phyloP scores from a whole-genome alignment of 225 moss, liverwort and hornwort species.

The Physcomitrium patens region DNA sequence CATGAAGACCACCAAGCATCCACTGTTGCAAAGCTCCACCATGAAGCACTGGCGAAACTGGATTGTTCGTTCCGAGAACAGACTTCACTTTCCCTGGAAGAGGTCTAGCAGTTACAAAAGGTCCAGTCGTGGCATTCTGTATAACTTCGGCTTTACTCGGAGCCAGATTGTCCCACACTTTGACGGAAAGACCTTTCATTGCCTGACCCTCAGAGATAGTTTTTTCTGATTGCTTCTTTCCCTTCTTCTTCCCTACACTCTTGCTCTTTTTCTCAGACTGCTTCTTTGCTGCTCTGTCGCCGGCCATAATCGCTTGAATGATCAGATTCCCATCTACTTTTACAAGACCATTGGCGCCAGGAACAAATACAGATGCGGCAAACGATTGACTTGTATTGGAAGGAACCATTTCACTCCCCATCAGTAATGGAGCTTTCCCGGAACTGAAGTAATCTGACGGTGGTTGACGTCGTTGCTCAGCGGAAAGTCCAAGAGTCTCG shows the following conservation, averaged over 20 bases:
- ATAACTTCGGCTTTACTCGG: constrained; percentile 15
- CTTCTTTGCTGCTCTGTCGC: constrained; percentile 56
- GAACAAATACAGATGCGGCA: constrained; percentile 56
- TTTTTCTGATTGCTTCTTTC: constrained; percentile 26
- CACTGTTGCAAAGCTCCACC: constrained; percentile 51
- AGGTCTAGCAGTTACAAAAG: constrained; percentile 40
- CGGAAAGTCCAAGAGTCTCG: constrained; percentile 29
- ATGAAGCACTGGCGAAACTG: constrained; percentile 38
- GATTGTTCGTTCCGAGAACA: constrained; percentile 43
- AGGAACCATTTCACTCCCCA: constrained; percentile 38
- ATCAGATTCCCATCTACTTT: constrained; percentile 75
- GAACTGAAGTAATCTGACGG: constrained; percentile 39
- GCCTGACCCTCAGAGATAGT: constrained; percentile 32
- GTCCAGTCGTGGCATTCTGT: constrained; percentile 32
- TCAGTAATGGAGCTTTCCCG: constrained; percentile 14
- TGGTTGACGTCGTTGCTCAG: background rate
- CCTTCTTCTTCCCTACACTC: constrained; percentile 32
- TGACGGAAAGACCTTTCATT: constrained; percentile 34
- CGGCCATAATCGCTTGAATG: constrained; percentile 60
- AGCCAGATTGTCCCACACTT: constrained; percentile 35
- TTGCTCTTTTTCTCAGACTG: constrained; percentile 35
- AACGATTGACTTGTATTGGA: constrained; percentile 60
- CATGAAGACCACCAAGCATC: constrained; percentile 65
- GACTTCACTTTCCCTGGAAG: constrained; percentile 30
- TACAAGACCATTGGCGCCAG: constrained; percentile 53